Evolutionary conservation across 345 rosid species (phyloP).

Genomic region (Sonneratia alba): DNA sequence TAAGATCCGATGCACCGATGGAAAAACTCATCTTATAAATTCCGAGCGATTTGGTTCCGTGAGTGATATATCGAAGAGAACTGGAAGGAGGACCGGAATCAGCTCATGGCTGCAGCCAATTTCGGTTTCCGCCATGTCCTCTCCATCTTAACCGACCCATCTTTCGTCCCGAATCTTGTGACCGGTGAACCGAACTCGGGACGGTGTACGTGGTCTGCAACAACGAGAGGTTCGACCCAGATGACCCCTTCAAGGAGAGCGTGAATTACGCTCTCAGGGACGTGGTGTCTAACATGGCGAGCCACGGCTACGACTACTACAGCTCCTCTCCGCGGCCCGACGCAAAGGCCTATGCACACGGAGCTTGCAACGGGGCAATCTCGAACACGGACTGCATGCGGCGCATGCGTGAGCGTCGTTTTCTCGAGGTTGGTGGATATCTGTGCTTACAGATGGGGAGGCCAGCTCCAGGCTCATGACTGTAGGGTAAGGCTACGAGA

Average conservation of each 20-base stretch:
- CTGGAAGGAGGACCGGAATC: too few species aligned
- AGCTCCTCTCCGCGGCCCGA: not conserved
- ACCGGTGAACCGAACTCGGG: not conserved
- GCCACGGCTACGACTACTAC: constrained; percentile 3
- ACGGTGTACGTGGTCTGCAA: not conserved
- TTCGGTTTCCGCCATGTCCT: too few species aligned
- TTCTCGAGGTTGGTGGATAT: not conserved
- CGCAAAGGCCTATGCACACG: not conserved
- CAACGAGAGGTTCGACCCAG: not conserved
- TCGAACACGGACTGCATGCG: not conserved
- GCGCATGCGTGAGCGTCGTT: not conserved
- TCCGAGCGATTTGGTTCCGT: too few species aligned
- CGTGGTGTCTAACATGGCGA: not conserved
- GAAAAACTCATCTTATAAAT: too few species aligned
- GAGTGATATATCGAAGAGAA: too few species aligned
- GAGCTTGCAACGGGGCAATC: not conserved
- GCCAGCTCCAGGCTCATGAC: constrained; percentile 5
- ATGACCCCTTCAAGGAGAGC: not conserved
- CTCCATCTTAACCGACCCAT: not conserved
- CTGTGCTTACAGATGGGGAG: not conserved
- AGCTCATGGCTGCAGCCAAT: too few species aligned
- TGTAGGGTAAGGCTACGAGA: constrained; percentile 6
- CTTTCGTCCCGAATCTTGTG: not conserved
- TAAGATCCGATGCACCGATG: too few species aligned
- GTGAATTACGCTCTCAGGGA: not conserved